Conservation (phyloP, 306 rosid species). For the Cucumis cinereus region DNA sequence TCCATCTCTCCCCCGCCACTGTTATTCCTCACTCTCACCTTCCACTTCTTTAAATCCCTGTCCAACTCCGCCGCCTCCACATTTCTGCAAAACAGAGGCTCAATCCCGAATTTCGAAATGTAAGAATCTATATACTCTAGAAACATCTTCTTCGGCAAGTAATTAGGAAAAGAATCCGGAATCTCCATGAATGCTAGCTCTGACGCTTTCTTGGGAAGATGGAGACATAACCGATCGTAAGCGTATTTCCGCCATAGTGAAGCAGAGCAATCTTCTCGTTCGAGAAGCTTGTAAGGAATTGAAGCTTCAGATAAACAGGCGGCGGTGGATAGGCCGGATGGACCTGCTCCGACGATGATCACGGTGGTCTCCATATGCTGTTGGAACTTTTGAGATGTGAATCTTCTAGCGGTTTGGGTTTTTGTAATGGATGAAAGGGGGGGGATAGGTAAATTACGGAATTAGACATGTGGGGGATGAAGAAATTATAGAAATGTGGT, state of each 20-base stretch:
- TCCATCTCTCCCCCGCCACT: not conserved
- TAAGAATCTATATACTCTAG: not conserved
- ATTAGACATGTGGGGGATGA: too few relatives aligned
- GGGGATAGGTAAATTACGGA: too few relatives aligned
- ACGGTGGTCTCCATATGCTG: not conserved
- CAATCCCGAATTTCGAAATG: not conserved
- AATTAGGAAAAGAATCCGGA: not conserved
- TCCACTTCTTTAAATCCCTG: not conserved
- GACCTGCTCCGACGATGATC: constrained; percentile 51
- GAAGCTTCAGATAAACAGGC: constrained; percentile 28
- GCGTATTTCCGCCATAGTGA: constrained; percentile 51
- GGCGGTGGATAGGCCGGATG: constrained; percentile 44
- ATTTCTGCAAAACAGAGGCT: not conserved
- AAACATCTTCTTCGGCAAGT: not conserved
- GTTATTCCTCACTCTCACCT: not conserved
- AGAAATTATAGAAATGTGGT: too few relatives aligned
- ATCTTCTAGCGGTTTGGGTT: too few relatives aligned
- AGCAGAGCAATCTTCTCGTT: constrained; percentile 50
- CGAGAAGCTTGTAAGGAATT: constrained; percentile 33
- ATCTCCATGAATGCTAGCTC: constrained; percentile 24
- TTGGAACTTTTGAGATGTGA: not conserved
- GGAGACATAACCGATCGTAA: constrained; percentile 53
- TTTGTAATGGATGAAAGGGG: too few relatives aligned
- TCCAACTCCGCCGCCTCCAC: not conserved
- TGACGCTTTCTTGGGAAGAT: constrained; percentile 30